Conservation (phyloP, 768 basidiomycete species). For the Leccinellum luteum region DNA sequence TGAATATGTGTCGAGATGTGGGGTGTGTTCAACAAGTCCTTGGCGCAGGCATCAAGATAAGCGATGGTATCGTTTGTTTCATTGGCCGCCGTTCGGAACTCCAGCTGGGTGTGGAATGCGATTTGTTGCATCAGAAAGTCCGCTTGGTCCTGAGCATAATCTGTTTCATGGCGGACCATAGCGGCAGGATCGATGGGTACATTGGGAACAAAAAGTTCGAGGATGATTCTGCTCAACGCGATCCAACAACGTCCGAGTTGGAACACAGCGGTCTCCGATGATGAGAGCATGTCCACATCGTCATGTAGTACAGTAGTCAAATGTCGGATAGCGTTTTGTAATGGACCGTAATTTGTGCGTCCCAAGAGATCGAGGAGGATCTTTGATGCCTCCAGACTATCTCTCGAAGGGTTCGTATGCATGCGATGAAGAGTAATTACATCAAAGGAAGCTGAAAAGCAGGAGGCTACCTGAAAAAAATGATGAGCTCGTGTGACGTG, state of each 20-base stretch:
- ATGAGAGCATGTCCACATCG: slow-evolving; percentile 13
- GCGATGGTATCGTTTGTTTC: slow-evolving; percentile 44
- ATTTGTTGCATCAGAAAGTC: slow-evolving; percentile 46
- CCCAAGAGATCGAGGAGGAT: slow-evolving; percentile 32
- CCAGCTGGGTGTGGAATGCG: slow-evolving; percentile 52
- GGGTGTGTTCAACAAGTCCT: slow-evolving; percentile 28
- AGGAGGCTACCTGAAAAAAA: slow-evolving; percentile 39
- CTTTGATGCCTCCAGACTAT: slow-evolving; percentile 19
- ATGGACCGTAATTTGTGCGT: slow-evolving; percentile 31
- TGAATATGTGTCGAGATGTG: slow-evolving; percentile 29
- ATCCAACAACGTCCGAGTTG: slow-evolving; percentile 56
- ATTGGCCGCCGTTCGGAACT: slow-evolving; percentile 57
- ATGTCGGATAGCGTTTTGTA: slow-evolving; percentile 35
- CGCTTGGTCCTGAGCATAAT: slow-evolving; percentile 44
- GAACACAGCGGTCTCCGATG: slow-evolving; percentile 26
- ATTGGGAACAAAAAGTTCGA: slow-evolving; percentile 78
- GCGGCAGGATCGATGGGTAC: slow-evolving; percentile 85
- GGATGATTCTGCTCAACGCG: slow-evolving; percentile 52
- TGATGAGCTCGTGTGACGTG: slow-evolving; percentile 3
- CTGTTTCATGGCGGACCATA: slow-evolving; percentile 45
- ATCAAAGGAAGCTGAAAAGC: slow-evolving; percentile 43
- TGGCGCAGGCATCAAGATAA: slow-evolving; percentile 41
- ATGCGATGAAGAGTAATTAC: slow-evolving; percentile 16
- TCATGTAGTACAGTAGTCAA: slow-evolving; percentile 28
- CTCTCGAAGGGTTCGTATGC: slow-evolving; percentile 2